These are phyloP conservation scores for Lachancea lanzarotensis DNA, from an alignment of 805 yeast species.

Conservation along the genomic window DNA sequence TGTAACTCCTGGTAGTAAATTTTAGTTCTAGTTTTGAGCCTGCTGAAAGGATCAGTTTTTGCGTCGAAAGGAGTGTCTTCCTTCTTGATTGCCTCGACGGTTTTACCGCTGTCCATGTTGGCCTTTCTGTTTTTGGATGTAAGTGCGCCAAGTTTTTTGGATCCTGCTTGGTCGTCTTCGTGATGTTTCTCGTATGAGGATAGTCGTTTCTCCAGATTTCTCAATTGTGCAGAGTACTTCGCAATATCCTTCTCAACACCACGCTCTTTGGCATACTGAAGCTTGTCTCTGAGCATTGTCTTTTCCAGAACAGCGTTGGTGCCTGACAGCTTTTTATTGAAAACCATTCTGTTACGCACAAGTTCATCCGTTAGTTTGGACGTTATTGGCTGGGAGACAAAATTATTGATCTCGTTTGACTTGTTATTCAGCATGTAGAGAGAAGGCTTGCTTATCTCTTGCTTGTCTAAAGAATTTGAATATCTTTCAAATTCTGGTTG, in stretches of 20 bases:
- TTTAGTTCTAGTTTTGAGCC: slow-evolving; percentile 82
- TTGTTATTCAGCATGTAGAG: slow-evolving; percentile 59
- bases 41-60: slow-evolving; percentile 73
- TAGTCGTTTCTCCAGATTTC: slow-evolving; percentile 36
- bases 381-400: slow-evolving; percentile 62
- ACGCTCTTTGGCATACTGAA: slow-evolving; percentile 66
- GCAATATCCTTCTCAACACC: slow-evolving; percentile 40
- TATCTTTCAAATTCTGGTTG: slow-evolving; percentile 70
- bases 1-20: slow-evolving; percentile 60
- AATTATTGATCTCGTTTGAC: slow-evolving; percentile 50
- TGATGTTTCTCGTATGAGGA: slow-evolving; percentile 33
- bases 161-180: slow-evolving; percentile 36
- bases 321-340: slow-evolving; percentile 52
- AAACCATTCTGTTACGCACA: slow-evolving; percentile 63
- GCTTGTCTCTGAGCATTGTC: slow-evolving; percentile 62
- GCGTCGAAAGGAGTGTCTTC: slow-evolving; percentile 45
- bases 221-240: slow-evolving; percentile 43
- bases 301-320: slow-evolving; percentile 73
- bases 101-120: slow-evolving; percentile 68
- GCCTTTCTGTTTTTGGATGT: slow-evolving; percentile 80
- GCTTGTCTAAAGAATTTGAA: slow-evolving; percentile 50
- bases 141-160: slow-evolving; percentile 55
- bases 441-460: slow-evolving; percentile 47
- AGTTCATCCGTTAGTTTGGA: slow-evolving; percentile 70
- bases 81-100: slow-evolving; percentile 65